Evolutionary conservation across 495 filamentous ascomycete species (phyloP), one percentile per base, ranked within the genome.

Genomic region (Hypomontagnella monticulosa): DNA sequence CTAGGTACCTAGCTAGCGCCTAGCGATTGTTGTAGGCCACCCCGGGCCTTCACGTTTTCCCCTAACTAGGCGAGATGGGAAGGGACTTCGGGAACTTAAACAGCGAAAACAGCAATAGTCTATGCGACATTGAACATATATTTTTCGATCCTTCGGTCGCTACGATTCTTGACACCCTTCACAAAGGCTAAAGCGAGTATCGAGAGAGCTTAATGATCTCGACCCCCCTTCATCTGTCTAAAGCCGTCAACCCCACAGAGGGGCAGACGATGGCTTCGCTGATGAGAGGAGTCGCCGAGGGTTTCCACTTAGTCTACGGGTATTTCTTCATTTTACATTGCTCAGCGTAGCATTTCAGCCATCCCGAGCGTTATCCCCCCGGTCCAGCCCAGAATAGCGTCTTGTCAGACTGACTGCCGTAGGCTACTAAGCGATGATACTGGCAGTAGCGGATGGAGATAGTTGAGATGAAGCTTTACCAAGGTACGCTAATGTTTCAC

Each of bases 401-500:
- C 52, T 47, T 43, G 44, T 32, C 51, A 56, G 38, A 2, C 23
- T 27, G 23, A 27, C 2, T 3, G 23, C 23, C 23, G 6, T 27
- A 27, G 23, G 23, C 23, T 27, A 27, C 44, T 44, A 57, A 57
- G 47, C 52, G 52, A 58, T 43, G 19, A n/a, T n/a, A n/a, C n/a
- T n/a, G n/a, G n/a, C n/a, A 67, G 41, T 54, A 43, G 41, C 23
- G 6, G 2, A 27, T n/a, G 23, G 23, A 27, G 6, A 3, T 27
- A 27, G 3, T 27, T 6, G 23, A 27, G 23, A 27, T 6, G 23
- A 27, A 27, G 23, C 23, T 27, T 27, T 44, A 68, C 42, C 42
- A 46, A 33, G 55, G 46, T 20, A 46, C 60, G 51, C 66, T 63
- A 68, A 43, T 54, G 65, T 63, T 69, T 69, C 60, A 60, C 49